Conservation (phyloP, 805 yeast genomes). For the Jamesozyma spencerorum region DNA sequence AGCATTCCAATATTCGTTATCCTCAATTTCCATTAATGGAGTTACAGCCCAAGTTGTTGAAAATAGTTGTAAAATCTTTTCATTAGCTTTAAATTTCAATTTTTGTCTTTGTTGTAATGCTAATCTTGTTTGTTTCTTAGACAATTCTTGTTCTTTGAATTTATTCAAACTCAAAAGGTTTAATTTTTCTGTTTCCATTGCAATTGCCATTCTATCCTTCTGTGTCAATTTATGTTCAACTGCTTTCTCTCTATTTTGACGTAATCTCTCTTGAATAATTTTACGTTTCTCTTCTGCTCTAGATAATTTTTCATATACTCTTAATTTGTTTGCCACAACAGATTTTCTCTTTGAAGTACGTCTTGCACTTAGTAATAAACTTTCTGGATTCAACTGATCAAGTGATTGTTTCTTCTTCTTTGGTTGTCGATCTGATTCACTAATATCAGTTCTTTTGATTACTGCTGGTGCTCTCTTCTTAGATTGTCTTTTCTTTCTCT, state of each 20-base stretch:
- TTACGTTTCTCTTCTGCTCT: conserved; percentile 55
- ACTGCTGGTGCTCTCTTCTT: conserved; percentile 24
- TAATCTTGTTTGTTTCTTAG: conserved; percentile 67
- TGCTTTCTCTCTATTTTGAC: conserved; percentile 40
- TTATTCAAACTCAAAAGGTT: conserved; percentile 65
- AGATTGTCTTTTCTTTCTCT: conserved; percentile 16
- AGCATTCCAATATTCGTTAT: conserved; percentile 37
- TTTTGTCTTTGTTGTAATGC: conserved; percentile 62
- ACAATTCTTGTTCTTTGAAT: conserved; percentile 78
- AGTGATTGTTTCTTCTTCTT: conserved; percentile 14
- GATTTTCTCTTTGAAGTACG: conserved; percentile 71
- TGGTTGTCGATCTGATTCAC: conserved; percentile 21
- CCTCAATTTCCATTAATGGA: conserved; percentile 55
- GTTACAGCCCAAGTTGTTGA: conserved; percentile 35
- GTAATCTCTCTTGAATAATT: conserved; percentile 33
- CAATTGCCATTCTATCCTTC: conserved; percentile 53
- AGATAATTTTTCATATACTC: conserved; percentile 62
- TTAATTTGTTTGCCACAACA: conserved; percentile 67
- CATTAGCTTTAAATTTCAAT: conserved; percentile 45
- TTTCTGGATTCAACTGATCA: conserved; percentile 39
- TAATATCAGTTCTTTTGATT: conserved; percentile 26
- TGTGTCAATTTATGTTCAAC: conserved; percentile 33
- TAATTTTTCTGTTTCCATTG: conserved; percentile 72
- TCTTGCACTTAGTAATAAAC: conserved; percentile 44
- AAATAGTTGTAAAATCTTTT: conserved; percentile 15